These are phyloP conservation scores for Atkinsonella texensis DNA, from an alignment of 2,329 filamentous ascomycete genomes.

Conservation along the genomic window DNA sequence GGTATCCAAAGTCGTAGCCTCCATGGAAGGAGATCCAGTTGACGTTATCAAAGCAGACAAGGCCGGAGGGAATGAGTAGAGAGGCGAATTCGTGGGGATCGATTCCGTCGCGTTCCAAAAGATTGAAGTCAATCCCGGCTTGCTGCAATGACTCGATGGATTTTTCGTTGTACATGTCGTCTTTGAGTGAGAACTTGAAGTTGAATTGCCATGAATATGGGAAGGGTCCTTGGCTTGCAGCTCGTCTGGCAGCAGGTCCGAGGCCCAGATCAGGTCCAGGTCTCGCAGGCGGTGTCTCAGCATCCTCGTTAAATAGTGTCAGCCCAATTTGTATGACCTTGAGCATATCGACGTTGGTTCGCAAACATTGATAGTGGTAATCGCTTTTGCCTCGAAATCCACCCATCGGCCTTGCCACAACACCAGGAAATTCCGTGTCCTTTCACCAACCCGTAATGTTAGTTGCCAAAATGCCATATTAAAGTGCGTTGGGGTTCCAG, in stretches of 20 bases:
- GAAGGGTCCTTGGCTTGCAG: conserved; percentile 38
- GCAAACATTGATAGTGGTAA: conserved; percentile 96
- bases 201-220: conserved; percentile 99
- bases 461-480: conserved; percentile 1
- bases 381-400: conserved; percentile 90
- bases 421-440: conserved; percentile 98
- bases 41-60: conserved; percentile 77
- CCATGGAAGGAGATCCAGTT: conserved; percentile 97
- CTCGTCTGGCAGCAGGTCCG: conserved; percentile 25
- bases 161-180: conserved; percentile 96
- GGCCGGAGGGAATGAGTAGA: conserved; percentile 79
- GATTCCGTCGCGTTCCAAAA: conserved; percentile 79
- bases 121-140: conserved; percentile 83
- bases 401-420: conserved; percentile 90
- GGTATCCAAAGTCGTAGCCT: conserved; percentile 94
- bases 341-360: conserved; percentile 92
- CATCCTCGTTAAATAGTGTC: conserved; percentile 82
- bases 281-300: conserved; percentile 69
- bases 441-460: conserved; percentile 24
- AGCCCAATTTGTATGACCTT: conserved; percentile 97
- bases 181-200: conserved; percentile 87
- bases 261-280: conserved; percentile 35
- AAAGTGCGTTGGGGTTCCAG: background rate
- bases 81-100: conserved; percentile 82
- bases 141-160: conserved; percentile 85